phyloP scores from a whole-genome alignment of 768 basidiomycete species.

The Kwoniella heveanensis region DNA sequence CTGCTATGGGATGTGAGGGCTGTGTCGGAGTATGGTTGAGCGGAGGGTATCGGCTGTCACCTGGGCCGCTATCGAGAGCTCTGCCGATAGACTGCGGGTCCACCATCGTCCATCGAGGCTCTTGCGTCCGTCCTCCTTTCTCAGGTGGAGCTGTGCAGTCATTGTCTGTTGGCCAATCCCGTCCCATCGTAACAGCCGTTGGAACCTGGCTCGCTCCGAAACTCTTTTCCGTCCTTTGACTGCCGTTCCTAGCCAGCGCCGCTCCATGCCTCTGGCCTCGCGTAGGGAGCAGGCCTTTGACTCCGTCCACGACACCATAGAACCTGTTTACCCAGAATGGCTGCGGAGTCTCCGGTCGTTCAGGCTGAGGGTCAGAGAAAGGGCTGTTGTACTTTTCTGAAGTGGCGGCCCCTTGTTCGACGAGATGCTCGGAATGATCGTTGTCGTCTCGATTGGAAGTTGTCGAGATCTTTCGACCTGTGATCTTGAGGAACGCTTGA shows the following conservation, averaged over 20 bases:
- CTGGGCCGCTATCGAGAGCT: conserved; percentile 16
- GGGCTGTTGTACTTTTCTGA: conserved; percentile 35
- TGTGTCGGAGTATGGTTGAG: neutral
- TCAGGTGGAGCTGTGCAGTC: neutral
- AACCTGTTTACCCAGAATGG: conserved; percentile 48
- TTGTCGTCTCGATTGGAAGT: neutral
- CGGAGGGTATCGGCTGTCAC: conserved; percentile 22
- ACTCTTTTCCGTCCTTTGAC: conserved; percentile 29
- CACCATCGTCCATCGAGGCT: conserved; percentile 22
- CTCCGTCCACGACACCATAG: conserved; percentile 25
- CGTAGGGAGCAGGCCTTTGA: conserved; percentile 38
- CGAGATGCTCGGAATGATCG: conserved; percentile 22
- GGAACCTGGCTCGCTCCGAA: conserved; percentile 37
- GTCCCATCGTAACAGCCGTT: conserved; percentile 11
- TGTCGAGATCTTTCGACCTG: conserved; percentile 19
- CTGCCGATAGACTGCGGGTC: conserved; percentile 27
- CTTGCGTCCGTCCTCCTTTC: neutral
- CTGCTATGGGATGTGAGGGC: neutral
- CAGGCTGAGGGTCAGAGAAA: conserved; percentile 1
- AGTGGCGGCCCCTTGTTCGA: conserved; percentile 17
- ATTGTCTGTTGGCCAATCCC: conserved; percentile 17
- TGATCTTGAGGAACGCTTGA: conserved; percentile 41
- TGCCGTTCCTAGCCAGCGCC: conserved; percentile 27
- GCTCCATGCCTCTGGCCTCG: conserved; percentile 35
- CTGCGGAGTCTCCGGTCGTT: conserved; percentile 20